A percentile compares a stretch with the other conserved stretches of the same genome.
phyloP scores from a whole-genome alignment of 1,139 yeast species.

The Taphrina communis region DNA sequence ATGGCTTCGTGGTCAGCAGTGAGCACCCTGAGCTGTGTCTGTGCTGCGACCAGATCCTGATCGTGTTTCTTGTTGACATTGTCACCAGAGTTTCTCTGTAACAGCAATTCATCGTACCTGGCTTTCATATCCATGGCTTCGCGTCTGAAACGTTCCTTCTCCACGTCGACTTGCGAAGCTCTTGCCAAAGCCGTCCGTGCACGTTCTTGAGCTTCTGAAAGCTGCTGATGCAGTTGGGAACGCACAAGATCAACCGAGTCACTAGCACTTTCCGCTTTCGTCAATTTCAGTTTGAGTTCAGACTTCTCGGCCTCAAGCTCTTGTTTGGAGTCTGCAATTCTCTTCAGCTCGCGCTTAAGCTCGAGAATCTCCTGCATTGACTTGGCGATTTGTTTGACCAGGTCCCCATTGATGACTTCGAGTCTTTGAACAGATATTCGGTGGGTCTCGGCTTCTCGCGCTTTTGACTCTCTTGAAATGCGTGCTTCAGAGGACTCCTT shows the following conservation, averaged over 20 bases:
- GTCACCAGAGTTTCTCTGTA: slow-evolving; percentile 28
- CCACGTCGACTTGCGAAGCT: slow-evolving; percentile 38
- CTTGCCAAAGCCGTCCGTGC: slow-evolving; percentile 17
- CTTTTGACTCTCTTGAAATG: slow-evolving; percentile 2
- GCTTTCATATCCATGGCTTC: slow-evolving; percentile 36
- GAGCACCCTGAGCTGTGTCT: not conserved
- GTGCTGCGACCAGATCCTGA: slow-evolving; percentile 9
- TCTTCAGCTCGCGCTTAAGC: slow-evolving; percentile 35
- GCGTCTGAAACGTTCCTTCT: slow-evolving; percentile 37
- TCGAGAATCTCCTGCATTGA: slow-evolving; percentile 35
- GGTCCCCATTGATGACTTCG: slow-evolving; percentile 34
- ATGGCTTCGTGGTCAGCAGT: slow-evolving; percentile 17
- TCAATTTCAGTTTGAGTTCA: slow-evolving; percentile 23
- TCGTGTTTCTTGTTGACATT: slow-evolving; percentile 5
- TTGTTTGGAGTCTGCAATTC: slow-evolving; percentile 23
- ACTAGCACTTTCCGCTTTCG: slow-evolving; percentile 28
- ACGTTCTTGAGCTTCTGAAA: slow-evolving; percentile 35
- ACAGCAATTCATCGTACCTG: slow-evolving; percentile 20
- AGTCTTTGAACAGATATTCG: slow-evolving; percentile 33
- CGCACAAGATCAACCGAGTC: slow-evolving; percentile 31
- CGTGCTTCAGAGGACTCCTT: slow-evolving; percentile 12
- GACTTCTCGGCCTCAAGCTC: slow-evolving; percentile 21
- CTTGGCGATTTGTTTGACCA: slow-evolving; percentile 39
- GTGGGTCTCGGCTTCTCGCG: slow-evolving; percentile 27
- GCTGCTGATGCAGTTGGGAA: slow-evolving; percentile 28